Percentiles rank a stretch among this genome's conserved stretches.
Evolutionary conservation across 2,329 filamentous ascomycete genomes (phyloP).

Genomic region (Annulohypoxylon truncatum): DNA sequence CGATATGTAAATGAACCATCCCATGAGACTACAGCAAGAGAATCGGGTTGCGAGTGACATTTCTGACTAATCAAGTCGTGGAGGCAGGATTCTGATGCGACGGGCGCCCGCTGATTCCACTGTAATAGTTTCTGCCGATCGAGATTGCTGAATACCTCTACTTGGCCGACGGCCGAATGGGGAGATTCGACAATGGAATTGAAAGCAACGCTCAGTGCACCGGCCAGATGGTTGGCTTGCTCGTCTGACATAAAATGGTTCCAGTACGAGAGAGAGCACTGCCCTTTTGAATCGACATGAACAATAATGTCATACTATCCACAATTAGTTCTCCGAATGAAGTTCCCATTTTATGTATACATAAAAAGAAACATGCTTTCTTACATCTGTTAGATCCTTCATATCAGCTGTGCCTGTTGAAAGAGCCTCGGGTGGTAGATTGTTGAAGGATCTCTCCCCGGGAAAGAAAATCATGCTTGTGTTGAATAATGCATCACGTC

Average conservation of each 20-base stretch:
- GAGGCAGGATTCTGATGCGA: slow-evolving; percentile 3
- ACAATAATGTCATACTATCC: neutral
- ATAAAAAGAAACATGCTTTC: neutral
- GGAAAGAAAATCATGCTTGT: neutral
- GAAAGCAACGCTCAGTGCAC: neutral
- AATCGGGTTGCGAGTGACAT: slow-evolving; percentile 35
- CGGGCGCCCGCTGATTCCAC: slow-evolving; percentile 17
- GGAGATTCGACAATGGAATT: neutral
- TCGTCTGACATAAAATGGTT: neutral
- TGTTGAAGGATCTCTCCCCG: neutral
- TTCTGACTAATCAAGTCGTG: slow-evolving; percentile 29
- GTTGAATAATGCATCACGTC: neutral
- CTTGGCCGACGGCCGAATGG: neutral
- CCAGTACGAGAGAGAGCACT: neutral
- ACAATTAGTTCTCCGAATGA: neutral
- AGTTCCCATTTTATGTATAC: neutral
- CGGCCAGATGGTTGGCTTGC: neutral
- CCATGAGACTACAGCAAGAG: slow-evolving; percentile 46
- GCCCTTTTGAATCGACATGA: neutral
- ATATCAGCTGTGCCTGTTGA: neutral
- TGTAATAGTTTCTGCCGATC: slow-evolving; percentile 28
- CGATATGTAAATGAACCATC: slow-evolving; percentile 50
- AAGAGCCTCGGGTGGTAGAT: neutral
- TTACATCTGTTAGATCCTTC: neutral
- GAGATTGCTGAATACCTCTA: neutral